These are phyloP conservation scores for Trametes gibbosa DNA, from an alignment of 768 basidiomycete genomes.

Conservation along the genomic window DNA sequence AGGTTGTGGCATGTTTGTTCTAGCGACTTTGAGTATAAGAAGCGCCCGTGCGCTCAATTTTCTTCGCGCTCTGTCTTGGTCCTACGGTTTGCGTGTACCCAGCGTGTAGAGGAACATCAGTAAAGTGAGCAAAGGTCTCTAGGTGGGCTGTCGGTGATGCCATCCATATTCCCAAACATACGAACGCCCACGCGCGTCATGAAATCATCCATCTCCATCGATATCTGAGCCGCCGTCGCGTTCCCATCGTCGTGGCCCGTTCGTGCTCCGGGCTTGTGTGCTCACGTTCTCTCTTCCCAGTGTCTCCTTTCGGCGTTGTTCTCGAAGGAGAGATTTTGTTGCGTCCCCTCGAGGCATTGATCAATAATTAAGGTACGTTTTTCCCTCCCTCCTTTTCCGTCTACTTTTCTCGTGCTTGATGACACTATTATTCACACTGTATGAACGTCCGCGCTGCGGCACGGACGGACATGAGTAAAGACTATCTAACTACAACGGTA, in stretches of 20 bases:
- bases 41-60: not conserved
- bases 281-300: slow-evolving; percentile 6
- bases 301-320: not conserved
- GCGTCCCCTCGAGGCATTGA: not conserved
- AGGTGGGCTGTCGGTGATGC: slow-evolving; percentile 12
- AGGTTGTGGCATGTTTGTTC: not conserved
- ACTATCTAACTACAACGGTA: slow-evolving; percentile 77
- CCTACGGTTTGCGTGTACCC: no score
- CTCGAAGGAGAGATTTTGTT: not conserved
- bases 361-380: slow-evolving; percentile 19
- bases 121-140: slow-evolving; percentile 7
- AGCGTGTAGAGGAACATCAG: not conserved
- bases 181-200: slow-evolving; percentile 23
- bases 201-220: slow-evolving; percentile 24
- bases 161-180: slow-evolving; percentile 25
- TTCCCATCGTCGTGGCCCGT: not conserved
- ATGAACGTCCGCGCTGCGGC: slow-evolving; percentile 49
- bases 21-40: not conserved
- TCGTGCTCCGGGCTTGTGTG: not conserved
- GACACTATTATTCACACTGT: slow-evolving; percentile 69
- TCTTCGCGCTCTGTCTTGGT: not conserved
- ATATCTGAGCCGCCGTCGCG: slow-evolving; percentile 20
- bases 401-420: slow-evolving; percentile 40
- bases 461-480: slow-evolving; percentile 46
- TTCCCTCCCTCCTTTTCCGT: slow-evolving; percentile 31